These are phyloP conservation scores for Penicillium sp. DNA, from an alignment of 2,329 filamentous ascomycete genomes.

Conservation along the genomic window DNA sequence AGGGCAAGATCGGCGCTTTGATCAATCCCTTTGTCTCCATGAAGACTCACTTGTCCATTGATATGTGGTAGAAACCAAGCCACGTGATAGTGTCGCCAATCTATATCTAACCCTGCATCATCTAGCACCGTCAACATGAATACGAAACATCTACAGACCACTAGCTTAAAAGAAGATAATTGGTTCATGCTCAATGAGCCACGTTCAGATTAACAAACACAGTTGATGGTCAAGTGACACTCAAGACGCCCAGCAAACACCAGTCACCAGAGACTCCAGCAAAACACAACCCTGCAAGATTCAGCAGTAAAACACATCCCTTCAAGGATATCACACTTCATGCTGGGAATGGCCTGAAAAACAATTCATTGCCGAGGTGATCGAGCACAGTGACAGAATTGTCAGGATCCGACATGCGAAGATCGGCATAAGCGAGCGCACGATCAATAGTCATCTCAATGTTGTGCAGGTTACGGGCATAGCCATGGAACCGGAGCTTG, in stretches of 20 bases:
- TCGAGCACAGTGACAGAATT: not conserved
- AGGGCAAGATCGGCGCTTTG: not conserved
- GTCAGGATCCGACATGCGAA: not conserved
- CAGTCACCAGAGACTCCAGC: not conserved
- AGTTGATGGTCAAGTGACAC: not conserved
- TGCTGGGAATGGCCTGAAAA: not conserved
- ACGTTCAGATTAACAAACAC: not conserved
- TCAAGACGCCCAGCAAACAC: not conserved
- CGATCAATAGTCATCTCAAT: not conserved
- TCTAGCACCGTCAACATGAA: not conserved
- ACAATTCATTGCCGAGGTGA: not conserved
- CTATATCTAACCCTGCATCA: not conserved
- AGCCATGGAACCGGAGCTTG: not conserved
- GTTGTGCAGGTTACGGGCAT: not conserved
- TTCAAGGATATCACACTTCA: not conserved
- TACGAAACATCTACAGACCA: not conserved
- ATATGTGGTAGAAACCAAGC: not conserved
- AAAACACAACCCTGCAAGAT: not conserved
- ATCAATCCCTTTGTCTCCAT: not conserved
- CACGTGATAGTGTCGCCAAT: not conserved
- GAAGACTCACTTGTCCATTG: no score
- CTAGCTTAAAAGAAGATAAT: not conserved
- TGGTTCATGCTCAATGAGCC: not conserved
- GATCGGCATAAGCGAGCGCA: constrained; percentile 6
- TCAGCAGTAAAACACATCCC: not conserved